Conservation (phyloP, 495 filamentous ascomycete species). For the Chaetomium cochliodes region DNA sequence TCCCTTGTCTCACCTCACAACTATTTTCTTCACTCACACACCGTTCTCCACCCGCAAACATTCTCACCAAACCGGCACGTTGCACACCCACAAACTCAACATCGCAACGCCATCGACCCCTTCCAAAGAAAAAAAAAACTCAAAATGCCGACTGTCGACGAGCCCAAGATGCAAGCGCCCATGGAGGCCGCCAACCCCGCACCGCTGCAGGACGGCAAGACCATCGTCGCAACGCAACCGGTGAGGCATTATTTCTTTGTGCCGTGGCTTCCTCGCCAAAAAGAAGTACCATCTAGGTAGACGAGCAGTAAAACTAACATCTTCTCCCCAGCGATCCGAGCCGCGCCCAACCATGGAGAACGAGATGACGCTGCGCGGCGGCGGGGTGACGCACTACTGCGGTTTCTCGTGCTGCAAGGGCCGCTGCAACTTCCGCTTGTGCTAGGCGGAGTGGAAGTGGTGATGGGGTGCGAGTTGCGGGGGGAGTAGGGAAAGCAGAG, state of each 20-base stretch:
- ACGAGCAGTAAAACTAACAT: background rate
- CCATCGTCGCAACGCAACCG: constrained; percentile 18
- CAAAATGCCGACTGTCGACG: constrained; percentile 20
- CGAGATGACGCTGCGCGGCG: constrained; percentile 6
- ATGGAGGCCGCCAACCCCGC: constrained; percentile 22
- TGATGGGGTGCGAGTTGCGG: too few species aligned
- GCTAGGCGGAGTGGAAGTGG: background rate
- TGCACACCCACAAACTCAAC: too few species aligned
- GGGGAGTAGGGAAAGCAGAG: background rate
- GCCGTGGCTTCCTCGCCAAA: background rate
- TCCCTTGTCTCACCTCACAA: background rate
- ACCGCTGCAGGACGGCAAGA: background rate
- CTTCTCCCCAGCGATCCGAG: background rate
- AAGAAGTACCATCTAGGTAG: background rate
- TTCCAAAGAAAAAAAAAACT: too few species aligned
- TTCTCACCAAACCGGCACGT: background rate
- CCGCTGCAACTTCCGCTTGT: constrained; percentile 1
- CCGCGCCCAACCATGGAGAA: constrained; percentile 9
- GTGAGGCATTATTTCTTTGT: background rate
- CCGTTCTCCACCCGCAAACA: background rate
- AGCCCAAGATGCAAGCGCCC: constrained; percentile 20
- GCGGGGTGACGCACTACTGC: background rate
- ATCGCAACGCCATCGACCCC: background rate
- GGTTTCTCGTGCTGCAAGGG: constrained; percentile 5
- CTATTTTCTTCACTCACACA: background rate